A percentile compares a stretch with the other conserved stretches of the same genome.
These are phyloP conservation scores for Coniella vitis DNA, from an alignment of 2,329 filamentous ascomycete genomes.

Conservation along the genomic window DNA sequence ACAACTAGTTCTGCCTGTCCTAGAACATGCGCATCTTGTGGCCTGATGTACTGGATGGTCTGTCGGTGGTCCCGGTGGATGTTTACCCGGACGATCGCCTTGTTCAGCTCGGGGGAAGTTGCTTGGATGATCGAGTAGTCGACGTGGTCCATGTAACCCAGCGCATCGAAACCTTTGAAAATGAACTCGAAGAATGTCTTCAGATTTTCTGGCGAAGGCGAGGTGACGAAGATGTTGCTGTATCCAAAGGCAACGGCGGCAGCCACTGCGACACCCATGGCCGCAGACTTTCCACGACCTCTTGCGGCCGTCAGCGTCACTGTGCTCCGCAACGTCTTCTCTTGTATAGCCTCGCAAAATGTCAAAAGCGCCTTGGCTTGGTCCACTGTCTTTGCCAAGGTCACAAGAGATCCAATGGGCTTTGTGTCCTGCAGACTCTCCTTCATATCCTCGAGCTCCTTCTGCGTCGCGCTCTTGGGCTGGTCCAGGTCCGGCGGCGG, in stretches of 20 bases:
- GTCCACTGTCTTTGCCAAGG: constrained; percentile 82
- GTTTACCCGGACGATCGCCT: constrained; percentile 95
- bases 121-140: constrained; percentile 98
- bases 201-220: constrained; percentile 93
- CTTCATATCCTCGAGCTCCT: constrained; percentile 81
- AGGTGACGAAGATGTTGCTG: constrained; percentile 99
- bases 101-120: constrained; percentile 97
- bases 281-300: constrained; percentile 95
- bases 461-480: constrained; percentile 61
- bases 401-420: constrained; percentile 76
- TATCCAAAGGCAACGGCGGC: constrained; percentile 94
- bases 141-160: constrained; percentile 88
- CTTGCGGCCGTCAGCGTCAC: constrained; percentile 88
- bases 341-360: constrained; percentile 91
- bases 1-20: constrained; percentile 93
- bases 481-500: constrained; percentile 70
- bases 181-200: constrained; percentile 98
- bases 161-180: constrained; percentile 94
- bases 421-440: constrained; percentile 79
- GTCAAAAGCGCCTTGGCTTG: constrained; percentile 96
- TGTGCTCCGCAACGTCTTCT: constrained; percentile 91
- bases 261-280: constrained; percentile 87
- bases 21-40: constrained; percentile 89
- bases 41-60: constrained; percentile 97
- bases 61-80: constrained; percentile 91